phyloP scores from a whole-genome alignment of 179 eudicot species.

The Heliamphora ciliata region DNA sequence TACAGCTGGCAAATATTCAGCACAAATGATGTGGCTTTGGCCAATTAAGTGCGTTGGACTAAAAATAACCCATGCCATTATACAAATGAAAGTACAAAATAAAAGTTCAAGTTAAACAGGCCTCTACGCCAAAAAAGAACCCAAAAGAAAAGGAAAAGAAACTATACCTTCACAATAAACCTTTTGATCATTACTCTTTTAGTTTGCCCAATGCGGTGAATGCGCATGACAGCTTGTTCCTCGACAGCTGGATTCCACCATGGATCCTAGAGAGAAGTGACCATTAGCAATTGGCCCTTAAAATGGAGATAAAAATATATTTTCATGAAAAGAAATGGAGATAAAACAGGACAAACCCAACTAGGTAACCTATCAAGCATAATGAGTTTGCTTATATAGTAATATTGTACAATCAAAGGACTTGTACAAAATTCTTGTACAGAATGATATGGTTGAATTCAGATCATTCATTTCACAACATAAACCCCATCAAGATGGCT shows the following conservation, averaged over 20 bases:
- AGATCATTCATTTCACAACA: background rate
- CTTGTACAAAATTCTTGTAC: background rate
- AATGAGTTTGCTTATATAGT: background rate
- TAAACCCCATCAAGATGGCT: background rate
- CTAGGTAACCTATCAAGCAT: background rate
- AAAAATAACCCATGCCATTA: background rate
- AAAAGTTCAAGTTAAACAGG: background rate
- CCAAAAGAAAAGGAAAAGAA: background rate
- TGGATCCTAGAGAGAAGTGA: slow-evolving; percentile 62
- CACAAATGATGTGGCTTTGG: no score
- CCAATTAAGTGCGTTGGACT: no score
- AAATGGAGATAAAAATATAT: background rate
- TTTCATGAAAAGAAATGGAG: background rate
- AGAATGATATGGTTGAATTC: background rate
- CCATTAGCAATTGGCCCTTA: slow-evolving; percentile 1
- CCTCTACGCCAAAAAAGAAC: background rate
- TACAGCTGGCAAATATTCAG: no score
- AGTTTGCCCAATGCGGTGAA: slow-evolving; percentile 98
- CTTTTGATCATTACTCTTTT: slow-evolving; percentile 68
- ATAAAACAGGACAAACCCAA: background rate
- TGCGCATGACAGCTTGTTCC: slow-evolving; percentile 99
- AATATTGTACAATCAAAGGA: background rate
- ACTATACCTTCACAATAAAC: slow-evolving; percentile 86
- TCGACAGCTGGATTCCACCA: slow-evolving; percentile 99
- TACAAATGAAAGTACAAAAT: background rate